Evolutionary conservation across 176 grass and related monocot species (phyloP), one percentile per base, ranked within the genome.

Genomic region (Eragrostis curvula): DNA sequence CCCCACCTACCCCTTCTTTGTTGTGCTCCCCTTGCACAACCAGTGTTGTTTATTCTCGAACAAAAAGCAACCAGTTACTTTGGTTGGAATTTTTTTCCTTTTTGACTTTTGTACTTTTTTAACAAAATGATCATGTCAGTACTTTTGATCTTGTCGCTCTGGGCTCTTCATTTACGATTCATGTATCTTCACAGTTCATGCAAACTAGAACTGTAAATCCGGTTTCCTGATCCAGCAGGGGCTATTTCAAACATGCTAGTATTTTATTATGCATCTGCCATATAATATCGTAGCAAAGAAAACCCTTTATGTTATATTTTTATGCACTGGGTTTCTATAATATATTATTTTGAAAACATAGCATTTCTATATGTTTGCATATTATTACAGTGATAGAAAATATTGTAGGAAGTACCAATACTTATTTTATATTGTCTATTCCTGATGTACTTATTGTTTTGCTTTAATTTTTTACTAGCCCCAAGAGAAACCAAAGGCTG

Each of bases 31-130:
- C 70, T 75, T 65, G 48, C 45, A 64, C 55, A 49, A 65, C 47
- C 21, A 9, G 77, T 68, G 60, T 87, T 60, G 70, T 78, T 84
- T 80, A 80, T 74, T 86, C 77, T 59, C 39, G 10, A 58, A 68
- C 45, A 68, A 50, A 85, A 81, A 87, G 85, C 62, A 51, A 43
- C 53, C 29, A 21, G 61, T 75, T 75, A 68, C 78, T 81, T 87
- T 81, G 25, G 27, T 16, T 59, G 49, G 52, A 2, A 27, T 44
- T 86, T 36, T 73, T 48, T 51, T 49, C n/a, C 28, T 60, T 56
- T 80, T 66, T 73, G 36, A 29, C 77, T 30, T 86, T 80, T 55
- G 9, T 45, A 56, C 75, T 28, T 79, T 86, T 13, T 40, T 18
- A 28, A 66, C 12, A 85, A 63, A 63, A 13, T 23, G 68, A 43